Percentiles rank a stretch among this genome's conserved stretches.
phyloP scores from a whole-genome alignment of 257 asterid species.

The Striga asiatica region DNA sequence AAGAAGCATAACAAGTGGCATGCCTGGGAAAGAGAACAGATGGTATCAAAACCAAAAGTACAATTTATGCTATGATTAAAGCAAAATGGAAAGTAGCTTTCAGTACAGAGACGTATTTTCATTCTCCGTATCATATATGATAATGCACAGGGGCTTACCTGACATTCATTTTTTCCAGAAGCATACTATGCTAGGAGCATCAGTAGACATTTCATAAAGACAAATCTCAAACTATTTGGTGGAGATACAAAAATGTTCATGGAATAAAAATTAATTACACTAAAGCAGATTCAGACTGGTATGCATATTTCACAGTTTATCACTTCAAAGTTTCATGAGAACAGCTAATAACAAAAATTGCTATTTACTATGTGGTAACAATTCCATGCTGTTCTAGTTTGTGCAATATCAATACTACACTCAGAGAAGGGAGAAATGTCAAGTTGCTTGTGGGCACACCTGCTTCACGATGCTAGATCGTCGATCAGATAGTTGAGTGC shows the following conservation, averaged over 20 bases:
- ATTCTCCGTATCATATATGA: no score
- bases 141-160: not conserved
- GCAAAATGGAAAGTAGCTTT: not conserved
- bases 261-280: not conserved
- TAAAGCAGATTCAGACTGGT: constrained; percentile 1
- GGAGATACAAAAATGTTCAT: not conserved
- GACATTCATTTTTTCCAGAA: no score
- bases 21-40: constrained; percentile 35
- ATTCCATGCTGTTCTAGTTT: not conserved
- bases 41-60: constrained; percentile 11
- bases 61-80: constrained; percentile 1
- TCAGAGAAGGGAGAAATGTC: constrained; percentile 3
- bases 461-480: constrained; percentile 98
- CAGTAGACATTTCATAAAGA: constrained; percentile 5
- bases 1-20: constrained; percentile 75
- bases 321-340: constrained; percentile 1
- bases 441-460: constrained; percentile 31
- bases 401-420: constrained; percentile 1
- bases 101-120: not conserved
- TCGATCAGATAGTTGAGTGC: constrained; percentile 89
- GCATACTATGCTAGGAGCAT: not conserved
- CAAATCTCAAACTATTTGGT: not conserved
- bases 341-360: constrained; percentile 7
- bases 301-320: constrained; percentile 7
- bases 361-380: not conserved